Percentiles rank a stretch among this genome's conserved stretches.
Evolutionary conservation across 768 basidiomycete genomes (phyloP).

Genomic region (Pulveroboletus sp.): DNA sequence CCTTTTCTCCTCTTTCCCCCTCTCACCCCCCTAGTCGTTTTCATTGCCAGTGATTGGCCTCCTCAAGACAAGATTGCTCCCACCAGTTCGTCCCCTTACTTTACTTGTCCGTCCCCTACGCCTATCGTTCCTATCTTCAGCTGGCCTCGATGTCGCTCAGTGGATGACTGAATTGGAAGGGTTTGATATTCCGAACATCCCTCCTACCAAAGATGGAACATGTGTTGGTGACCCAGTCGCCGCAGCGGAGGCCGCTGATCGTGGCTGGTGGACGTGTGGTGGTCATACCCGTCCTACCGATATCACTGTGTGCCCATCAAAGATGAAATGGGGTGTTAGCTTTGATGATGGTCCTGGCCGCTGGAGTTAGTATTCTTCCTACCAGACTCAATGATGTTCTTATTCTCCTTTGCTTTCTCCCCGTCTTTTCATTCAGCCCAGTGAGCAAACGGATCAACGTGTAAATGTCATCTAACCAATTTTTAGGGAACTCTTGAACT

Average conservation of each 20-base stretch:
- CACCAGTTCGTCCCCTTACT: slow-evolving; percentile 43
- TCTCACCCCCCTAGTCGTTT: slow-evolving; percentile 39
- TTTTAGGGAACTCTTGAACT: slow-evolving; percentile 65
- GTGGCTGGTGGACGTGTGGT: slow-evolving; percentile 93
- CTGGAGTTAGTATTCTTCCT: slow-evolving; percentile 57
- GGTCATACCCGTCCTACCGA: slow-evolving; percentile 58
- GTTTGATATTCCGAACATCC: slow-evolving; percentile 61
- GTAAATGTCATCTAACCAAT: background rate
- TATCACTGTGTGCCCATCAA: slow-evolving; percentile 65
- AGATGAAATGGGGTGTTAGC: slow-evolving; percentile 76
- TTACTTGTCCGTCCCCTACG: background rate
- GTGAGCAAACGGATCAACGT: slow-evolving; percentile 31
- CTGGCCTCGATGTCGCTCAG: slow-evolving; percentile 48
- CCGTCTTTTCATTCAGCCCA: slow-evolving; percentile 40
- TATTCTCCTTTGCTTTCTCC: background rate
- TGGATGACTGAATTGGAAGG: slow-evolving; percentile 82
- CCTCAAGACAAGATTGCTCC: slow-evolving; percentile 56
- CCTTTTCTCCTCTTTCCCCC: background rate
- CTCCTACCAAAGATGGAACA: slow-evolving; percentile 63
- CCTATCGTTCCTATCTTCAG: background rate
- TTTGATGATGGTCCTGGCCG: slow-evolving; percentile 87
- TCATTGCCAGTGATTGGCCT: slow-evolving; percentile 55
- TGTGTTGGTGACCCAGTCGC: slow-evolving; percentile 60
- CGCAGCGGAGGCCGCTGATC: slow-evolving; percentile 52
- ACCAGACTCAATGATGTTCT: background rate